A percentile compares a stretch with the other conserved stretches of the same genome.
phyloP scores from a whole-genome alignment of 2,329 filamentous ascomycete species.

The Clonostachys chloroleuca region DNA sequence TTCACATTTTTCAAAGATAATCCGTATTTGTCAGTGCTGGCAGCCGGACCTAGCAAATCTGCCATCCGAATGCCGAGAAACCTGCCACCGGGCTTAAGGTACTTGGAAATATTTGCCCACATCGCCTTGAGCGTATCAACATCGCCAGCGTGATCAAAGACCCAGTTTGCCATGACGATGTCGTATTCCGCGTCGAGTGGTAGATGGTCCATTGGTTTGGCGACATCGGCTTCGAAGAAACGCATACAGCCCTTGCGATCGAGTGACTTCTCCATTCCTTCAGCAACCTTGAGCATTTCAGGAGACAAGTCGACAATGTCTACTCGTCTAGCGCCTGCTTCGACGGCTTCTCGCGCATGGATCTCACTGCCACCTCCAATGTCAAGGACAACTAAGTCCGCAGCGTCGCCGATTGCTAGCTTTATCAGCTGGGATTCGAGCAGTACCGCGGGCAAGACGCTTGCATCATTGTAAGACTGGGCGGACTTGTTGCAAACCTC shows the following conservation, averaged over 20 bases:
- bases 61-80: conserved; percentile 15
- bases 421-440: background rate
- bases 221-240: conserved; percentile 16
- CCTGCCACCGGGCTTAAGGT: conserved; percentile 17
- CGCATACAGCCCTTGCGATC: conserved; percentile 7
- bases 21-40: background rate
- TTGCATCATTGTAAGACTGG: too few relatives aligned
- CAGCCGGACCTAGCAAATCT: background rate
- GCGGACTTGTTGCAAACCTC: too few relatives aligned
- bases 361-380: background rate
- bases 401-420: background rate
- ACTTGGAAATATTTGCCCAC: conserved; percentile 14
- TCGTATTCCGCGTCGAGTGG: conserved; percentile 16
- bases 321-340: background rate
- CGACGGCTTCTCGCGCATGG: background rate
- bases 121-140: conserved; percentile 15
- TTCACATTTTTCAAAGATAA: background rate
- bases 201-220: conserved; percentile 9
- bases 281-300: background rate
- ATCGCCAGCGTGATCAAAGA: conserved; percentile 18
- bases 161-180: conserved; percentile 24
- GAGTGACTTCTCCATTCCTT: background rate
- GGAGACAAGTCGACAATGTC: conserved; percentile 1
- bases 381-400: background rate
- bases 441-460: background rate